Percentiles rank a stretch among this genome's conserved stretches.
phyloP scores from a whole-genome alignment of 2,329 filamentous ascomycete genomes.

The Biscogniauxia sp. region DNA sequence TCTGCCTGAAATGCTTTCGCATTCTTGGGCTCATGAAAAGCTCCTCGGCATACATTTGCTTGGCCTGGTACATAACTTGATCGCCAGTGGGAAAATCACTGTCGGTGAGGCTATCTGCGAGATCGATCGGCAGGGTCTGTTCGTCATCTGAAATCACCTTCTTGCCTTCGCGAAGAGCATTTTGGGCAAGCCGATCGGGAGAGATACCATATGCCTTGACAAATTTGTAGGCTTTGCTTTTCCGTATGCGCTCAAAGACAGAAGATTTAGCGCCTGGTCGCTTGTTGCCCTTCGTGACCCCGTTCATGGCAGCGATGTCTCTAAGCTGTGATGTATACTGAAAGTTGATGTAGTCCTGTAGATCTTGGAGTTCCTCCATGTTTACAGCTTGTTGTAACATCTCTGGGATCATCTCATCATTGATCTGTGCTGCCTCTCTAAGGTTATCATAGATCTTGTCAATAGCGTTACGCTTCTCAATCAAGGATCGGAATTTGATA shows the following conservation, averaged over 20 bases:
- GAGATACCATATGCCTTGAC: conserved; percentile 89
- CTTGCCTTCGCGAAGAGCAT: conserved; percentile 74
- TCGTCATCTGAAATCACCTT: conserved; percentile 85
- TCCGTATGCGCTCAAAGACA: conserved; percentile 80
- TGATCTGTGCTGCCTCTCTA: conserved; percentile 56
- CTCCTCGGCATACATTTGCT: conserved; percentile 88
- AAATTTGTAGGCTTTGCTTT: conserved; percentile 74
- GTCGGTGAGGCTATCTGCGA: conserved; percentile 76
- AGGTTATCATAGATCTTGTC: conserved; percentile 76
- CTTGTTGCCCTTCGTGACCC: conserved; percentile 65
- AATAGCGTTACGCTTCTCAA: conserved; percentile 87
- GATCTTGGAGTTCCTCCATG: conserved; percentile 93
- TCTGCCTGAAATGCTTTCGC: conserved; percentile 79
- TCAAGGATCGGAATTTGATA: conserved; percentile 87
- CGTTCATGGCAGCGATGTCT: conserved; percentile 66
- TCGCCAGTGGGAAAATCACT: conserved; percentile 73
- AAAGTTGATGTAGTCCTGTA: conserved; percentile 96
- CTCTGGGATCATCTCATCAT: conserved; percentile 75
- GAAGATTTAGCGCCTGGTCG: conserved; percentile 80
- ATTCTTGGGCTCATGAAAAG: conserved; percentile 84
- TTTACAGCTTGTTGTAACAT: conserved; percentile 77
- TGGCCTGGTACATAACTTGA: conserved; percentile 74
- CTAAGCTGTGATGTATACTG: conserved; percentile 83
- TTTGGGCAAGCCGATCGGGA: conserved; percentile 83
- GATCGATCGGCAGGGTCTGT: conserved; percentile 73